phyloP scores from a whole-genome alignment of 257 asterid genomes.

The Fraxinus pennsylvanica region DNA sequence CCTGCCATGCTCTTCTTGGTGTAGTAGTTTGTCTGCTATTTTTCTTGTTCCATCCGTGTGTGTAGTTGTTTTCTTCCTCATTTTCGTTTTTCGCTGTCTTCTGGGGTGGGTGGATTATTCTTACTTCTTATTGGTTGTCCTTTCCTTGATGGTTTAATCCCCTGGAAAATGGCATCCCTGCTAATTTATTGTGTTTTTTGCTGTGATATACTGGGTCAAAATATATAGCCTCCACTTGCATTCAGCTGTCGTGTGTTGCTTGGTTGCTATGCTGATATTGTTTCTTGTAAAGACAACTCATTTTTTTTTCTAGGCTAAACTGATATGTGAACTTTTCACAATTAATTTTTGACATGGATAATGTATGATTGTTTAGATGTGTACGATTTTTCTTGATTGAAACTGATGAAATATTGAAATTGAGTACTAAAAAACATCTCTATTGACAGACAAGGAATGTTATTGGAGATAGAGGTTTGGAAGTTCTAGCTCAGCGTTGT shows the following conservation, averaged over 20 bases:
- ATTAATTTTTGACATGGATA: neutral
- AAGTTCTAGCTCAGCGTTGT: constrained; percentile 47
- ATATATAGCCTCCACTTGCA: neutral
- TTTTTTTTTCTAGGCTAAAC: neutral
- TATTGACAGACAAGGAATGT: constrained; percentile 54
- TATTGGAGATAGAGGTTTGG: constrained; percentile 71
- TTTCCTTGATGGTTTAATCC: neutral
- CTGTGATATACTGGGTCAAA: neutral
- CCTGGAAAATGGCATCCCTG: neutral
- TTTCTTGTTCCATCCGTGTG: neutral
- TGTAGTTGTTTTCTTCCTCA: neutral
- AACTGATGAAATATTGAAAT: neutral
- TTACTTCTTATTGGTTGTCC: neutral
- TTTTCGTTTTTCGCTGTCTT: too few species aligned
- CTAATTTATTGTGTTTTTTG: too few species aligned
- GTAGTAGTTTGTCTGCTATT: neutral
- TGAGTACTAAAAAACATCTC: constrained; percentile 4
- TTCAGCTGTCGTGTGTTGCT: neutral
- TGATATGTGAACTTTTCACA: neutral
- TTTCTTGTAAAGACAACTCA: neutral
- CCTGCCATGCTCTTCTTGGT: too few species aligned
- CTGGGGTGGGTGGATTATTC: neutral
- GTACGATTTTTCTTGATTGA: neutral
- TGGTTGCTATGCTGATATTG: neutral
- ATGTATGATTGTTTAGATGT: neutral